Conservation (phyloP, 768 basidiomycete species). For the Cantharellus cinnabarinus region DNA sequence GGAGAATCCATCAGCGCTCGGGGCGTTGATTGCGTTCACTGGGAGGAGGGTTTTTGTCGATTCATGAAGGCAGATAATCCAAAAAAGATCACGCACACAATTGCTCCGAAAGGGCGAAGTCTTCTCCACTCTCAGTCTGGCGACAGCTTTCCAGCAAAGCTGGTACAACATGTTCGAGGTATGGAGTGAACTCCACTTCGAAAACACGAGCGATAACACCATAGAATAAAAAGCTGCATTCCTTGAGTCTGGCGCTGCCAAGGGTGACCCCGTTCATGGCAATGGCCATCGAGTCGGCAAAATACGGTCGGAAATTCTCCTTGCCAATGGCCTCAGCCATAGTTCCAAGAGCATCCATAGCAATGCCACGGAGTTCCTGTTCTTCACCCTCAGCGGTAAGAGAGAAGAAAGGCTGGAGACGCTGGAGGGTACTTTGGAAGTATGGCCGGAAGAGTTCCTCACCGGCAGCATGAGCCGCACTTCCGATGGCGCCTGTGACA, state of each 20-base stretch:
- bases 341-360: constrained; percentile 97
- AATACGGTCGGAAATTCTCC: constrained; percentile 87
- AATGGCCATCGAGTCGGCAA: constrained; percentile 87
- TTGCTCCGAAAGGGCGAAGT: constrained; percentile 8
- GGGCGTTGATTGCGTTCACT: background rate
- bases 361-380: constrained; percentile 83
- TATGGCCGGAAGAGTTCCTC: constrained; percentile 68
- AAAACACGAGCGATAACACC: constrained; percentile 97
- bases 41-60: background rate
- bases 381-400: constrained; percentile 81
- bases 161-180: constrained; percentile 71
- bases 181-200: constrained; percentile 78
- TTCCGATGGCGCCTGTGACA: constrained; percentile 93
- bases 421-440: constrained; percentile 79
- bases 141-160: constrained; percentile 63
- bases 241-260: constrained; percentile 70
- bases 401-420: constrained; percentile 71
- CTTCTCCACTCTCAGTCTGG: constrained; percentile 63
- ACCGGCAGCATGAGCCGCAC: constrained; percentile 91
- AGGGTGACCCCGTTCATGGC: constrained; percentile 79
- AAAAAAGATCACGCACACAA: background rate
- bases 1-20: constrained; percentile 21
- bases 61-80: background rate
- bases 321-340: constrained; percentile 93
- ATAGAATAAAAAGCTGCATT: constrained; percentile 96